phyloP scores from a whole-genome alignment of 2,329 filamentous ascomycete species.

The Colletotrichum melonis region DNA sequence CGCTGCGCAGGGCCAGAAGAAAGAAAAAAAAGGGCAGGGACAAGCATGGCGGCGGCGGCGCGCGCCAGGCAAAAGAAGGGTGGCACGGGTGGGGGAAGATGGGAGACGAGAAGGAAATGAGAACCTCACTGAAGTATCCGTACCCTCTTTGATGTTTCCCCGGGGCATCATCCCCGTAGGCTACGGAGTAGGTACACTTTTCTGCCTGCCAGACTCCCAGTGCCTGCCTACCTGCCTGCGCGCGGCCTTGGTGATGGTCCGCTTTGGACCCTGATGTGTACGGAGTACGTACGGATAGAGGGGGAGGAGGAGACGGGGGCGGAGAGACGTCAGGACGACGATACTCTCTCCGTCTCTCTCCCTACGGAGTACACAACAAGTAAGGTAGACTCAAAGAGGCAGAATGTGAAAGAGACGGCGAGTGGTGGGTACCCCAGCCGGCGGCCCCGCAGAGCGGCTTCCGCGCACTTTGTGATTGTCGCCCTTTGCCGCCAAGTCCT shows the following conservation, averaged over 20 bases:
- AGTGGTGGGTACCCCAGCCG: not conserved
- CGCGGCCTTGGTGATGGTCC: not conserved
- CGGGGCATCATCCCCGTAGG: constrained; percentile 25
- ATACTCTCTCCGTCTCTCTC: not conserved
- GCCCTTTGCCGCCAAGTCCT: constrained; percentile 20
- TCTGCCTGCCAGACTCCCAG: too few species aligned
- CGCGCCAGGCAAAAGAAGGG: not conserved
- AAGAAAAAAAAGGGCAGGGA: not conserved
- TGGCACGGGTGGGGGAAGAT: not conserved
- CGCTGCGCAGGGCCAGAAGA: not conserved
- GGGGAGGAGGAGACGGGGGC: too few species aligned
- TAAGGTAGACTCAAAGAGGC: not conserved
- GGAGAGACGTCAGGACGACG: not conserved
- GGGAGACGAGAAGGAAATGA: constrained; percentile 2
- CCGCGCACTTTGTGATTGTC: constrained; percentile 33
- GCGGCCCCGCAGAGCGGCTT: constrained; percentile 33
- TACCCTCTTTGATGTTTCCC: constrained; percentile 1
- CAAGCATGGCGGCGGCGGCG: not conserved
- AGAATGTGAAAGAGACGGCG: not conserved
- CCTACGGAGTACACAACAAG: too few species aligned
- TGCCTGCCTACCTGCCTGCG: not conserved
- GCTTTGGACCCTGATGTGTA: not conserved
- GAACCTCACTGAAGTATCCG: not conserved
- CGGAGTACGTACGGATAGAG: too few species aligned
- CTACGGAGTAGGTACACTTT: too few species aligned